Evolutionary conservation across 805 yeast genomes (phyloP), one percentile per base, ranked within the genome.

Genomic region (Helenozyma rhizophorensis): DNA sequence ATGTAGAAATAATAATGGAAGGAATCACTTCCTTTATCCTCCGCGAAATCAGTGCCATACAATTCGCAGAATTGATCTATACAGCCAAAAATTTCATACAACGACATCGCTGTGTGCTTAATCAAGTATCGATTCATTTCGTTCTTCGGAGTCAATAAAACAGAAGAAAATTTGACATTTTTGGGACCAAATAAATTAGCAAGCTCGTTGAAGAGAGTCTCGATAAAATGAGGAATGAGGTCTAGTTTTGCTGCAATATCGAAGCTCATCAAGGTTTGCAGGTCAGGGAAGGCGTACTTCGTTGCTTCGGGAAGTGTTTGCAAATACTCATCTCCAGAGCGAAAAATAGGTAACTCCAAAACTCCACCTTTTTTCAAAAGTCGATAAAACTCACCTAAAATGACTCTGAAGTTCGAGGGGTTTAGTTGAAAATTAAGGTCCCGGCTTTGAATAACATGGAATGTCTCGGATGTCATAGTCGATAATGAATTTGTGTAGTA

Each of bases 381-480:
- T 19, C 72, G 45, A 35, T 58, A 37, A 32, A 64, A 63, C 34
- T 67, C 66, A 6, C 38, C 25, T 3, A 65, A 33, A 6, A 61
- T 37, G 1, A 48, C 42, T 21, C 36, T 49, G 33, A 46, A 49
- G 33, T 62, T 64, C 2, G 35, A 19, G 9, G 46, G 42, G 9
- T 56, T 53, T 14, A 64, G 30, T 36, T 65, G 68, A 9, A 58
- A 43, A n/a, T 46, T 31, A 18, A 64, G 42, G 37, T 67, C 72
- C 22, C 68, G 47, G 18, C 58, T 48, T 25, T 63, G 69, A 21
- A 67, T 53, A 16, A 58, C 42, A 30, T 65, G 61, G 43, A 66
- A 64, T 6, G 60, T 51, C 19, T 48, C 53, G 5, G 48, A 40
- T 6, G 51, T 46, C 14, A 63, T 49, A 2, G 55, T 45, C 2